Evolutionary conservation across 371 early-diverging fungal species (phyloP).

Genomic region (Neoconidiobolus thromboides): DNA sequence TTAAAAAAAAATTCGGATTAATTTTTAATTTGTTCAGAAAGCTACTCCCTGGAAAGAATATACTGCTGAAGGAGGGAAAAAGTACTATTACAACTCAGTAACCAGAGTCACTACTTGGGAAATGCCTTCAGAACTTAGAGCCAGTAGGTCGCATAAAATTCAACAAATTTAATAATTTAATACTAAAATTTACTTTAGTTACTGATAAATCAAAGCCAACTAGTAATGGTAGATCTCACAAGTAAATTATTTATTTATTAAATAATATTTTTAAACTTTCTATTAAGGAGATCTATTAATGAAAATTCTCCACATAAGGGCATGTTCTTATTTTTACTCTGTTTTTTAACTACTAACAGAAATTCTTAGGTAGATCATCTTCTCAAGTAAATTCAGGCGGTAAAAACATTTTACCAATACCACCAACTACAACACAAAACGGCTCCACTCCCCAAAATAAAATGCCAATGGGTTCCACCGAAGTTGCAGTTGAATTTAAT

Average conservation of each 20-base stretch:
- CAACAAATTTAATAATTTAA: too few species aligned
- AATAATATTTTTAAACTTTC: too few species aligned
- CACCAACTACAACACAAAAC: constrained; percentile 1
- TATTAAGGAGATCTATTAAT: too few species aligned
- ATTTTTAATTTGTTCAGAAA: constrained; percentile 9
- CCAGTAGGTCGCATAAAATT: background rate
- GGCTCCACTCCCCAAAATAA: background rate
- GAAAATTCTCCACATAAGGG: too few species aligned
- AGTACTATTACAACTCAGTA: constrained; percentile 68
- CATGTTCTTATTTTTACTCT: too few species aligned
- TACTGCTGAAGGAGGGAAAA: constrained; percentile 56
- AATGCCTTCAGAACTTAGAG: constrained; percentile 56
- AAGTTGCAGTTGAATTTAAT: constrained; percentile 28
- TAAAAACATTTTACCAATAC: constrained; percentile 6
- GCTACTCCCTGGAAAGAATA: constrained; percentile 67
- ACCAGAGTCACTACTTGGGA: constrained; percentile 80
- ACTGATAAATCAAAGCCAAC: too few species aligned
- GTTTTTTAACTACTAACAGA: too few species aligned
- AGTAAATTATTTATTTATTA: too few species aligned
- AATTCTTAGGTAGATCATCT: too few species aligned
- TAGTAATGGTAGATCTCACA: too few species aligned
- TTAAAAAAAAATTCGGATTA: constrained; percentile 18
- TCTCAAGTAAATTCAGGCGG: too few species aligned
- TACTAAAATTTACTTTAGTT: too few species aligned
- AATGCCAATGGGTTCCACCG: background rate